Conservation (phyloP, 331 rosid genomes). For the Acacia concinna region DNA sequence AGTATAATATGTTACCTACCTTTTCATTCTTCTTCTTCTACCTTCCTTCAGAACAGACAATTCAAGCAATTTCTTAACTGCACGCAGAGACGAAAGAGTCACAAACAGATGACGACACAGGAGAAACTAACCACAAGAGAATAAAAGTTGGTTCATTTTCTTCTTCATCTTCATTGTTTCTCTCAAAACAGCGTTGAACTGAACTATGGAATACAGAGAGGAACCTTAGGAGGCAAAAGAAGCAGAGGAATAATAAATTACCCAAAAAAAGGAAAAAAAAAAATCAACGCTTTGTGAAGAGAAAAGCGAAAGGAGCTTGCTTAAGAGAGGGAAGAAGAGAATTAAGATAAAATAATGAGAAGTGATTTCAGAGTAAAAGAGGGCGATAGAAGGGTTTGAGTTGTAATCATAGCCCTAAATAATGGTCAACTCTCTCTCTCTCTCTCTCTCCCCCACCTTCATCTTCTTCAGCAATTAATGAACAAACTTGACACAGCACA, state of each 20-base stretch:
- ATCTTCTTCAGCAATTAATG: conserved; percentile 53
- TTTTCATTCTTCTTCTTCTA: conserved; percentile 6
- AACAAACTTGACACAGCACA: conserved; percentile 28
- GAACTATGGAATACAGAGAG: not conserved
- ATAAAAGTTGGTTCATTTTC: conserved; percentile 15
- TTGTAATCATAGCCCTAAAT: conserved; percentile 39
- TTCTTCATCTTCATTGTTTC: conserved; percentile 15
- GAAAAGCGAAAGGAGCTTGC: conserved; percentile 20
- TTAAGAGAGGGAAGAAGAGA: not conserved
- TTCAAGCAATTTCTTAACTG: conserved; percentile 22
- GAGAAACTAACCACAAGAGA: not conserved
- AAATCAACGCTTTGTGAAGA: conserved; percentile 3
- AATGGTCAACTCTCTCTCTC: conserved; percentile 43
- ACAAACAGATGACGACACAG: not conserved
- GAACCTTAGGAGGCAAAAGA: not conserved
- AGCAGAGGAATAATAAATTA: conserved; percentile 16
- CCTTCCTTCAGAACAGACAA: conserved; percentile 38
- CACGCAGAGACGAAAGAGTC: conserved; percentile 25
- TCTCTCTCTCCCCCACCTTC: conserved; percentile 27
- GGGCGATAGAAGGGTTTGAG: conserved; percentile 39
- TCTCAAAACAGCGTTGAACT: not conserved
- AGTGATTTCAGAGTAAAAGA: conserved; percentile 18
- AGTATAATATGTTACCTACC: conserved; percentile 22
- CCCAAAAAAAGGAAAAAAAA: not conserved
- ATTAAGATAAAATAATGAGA: conserved; percentile 29